Percentiles rank a stretch among this genome's conserved stretches.
phyloP scores from a whole-genome alignment of 2,329 filamentous ascomycete genomes.

The Alternaria arborescens region DNA sequence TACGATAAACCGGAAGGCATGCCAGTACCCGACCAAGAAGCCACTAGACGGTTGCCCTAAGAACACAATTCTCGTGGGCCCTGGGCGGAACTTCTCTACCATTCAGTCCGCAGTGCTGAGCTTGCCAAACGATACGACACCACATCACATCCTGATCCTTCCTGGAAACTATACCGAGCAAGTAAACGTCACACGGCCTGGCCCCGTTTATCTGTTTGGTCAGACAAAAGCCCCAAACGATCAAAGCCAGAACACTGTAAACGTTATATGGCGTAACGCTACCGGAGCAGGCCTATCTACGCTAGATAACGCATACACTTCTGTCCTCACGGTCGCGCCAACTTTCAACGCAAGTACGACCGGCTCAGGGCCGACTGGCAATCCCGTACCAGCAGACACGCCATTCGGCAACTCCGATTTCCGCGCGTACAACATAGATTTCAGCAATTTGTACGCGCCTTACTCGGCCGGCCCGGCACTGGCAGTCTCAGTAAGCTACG shows the following conservation, averaged over 20 bases:
- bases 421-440: slow-evolving; percentile 72
- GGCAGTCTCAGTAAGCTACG: slow-evolving; percentile 67
- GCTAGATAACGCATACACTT: slow-evolving; percentile 69
- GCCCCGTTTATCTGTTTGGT: slow-evolving; percentile 69
- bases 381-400: slow-evolving; percentile 66
- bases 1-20: slow-evolving; percentile 35
- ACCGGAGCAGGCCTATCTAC: slow-evolving; percentile 57
- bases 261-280: slow-evolving; percentile 66
- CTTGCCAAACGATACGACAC: slow-evolving; percentile 55
- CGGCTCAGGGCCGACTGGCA: slow-evolving; percentile 69
- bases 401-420: slow-evolving; percentile 72
- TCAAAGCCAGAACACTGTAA: slow-evolving; percentile 61
- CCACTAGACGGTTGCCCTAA: slow-evolving; percentile 53
- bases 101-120: slow-evolving; percentile 60
- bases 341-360: slow-evolving; percentile 70
- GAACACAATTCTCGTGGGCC: slow-evolving; percentile 42
- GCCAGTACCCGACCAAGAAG: slow-evolving; percentile 49
- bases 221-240: slow-evolving; percentile 61
- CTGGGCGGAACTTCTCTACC: slow-evolving; percentile 40
- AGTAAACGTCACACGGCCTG: slow-evolving; percentile 70
- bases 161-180: slow-evolving; percentile 70
- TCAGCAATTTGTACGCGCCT: slow-evolving; percentile 67
- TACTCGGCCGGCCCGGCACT: slow-evolving; percentile 65
- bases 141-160: slow-evolving; percentile 66
- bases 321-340: slow-evolving; percentile 69